Base-by-base conservation (phyloP, 176 grass and related monocot species). In the Cymbopogon citratus region DNA sequence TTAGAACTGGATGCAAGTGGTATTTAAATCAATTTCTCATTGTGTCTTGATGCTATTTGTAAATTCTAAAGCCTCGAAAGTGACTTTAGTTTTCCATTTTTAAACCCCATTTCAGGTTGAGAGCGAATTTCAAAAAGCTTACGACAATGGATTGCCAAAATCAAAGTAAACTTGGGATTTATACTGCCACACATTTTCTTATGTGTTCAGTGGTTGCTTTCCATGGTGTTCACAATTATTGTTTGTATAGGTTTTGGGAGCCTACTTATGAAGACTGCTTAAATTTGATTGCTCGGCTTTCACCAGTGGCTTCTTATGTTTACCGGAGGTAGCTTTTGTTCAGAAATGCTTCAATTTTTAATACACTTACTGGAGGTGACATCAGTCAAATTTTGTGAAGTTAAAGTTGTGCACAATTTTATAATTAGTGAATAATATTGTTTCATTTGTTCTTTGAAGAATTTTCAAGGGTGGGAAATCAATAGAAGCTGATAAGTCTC, bases 41-140 rank as follows among this genome's bases (percentile, higher is more conserved):
- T 8, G 23, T 84, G 15, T 68, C n/a, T 10, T 25, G 3, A 5
- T 68, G 31, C n/a, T n/a, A 23, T 78, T 56, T 27, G 0, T 3
- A 76, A 66, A 65, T 77, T 28, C 16, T 78, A 39, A 24, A 54
- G 19, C 21, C 73, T 77, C 19, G 7, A 38, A 59, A 73, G 14
- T 25, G 16, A 78, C 7, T 73, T 41, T 41, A 81, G 48, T 52
- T 66, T 45, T 44, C 75, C 29, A 41, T 33, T 80, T 82, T 88
- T 73, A 63, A 69, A 73, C 31, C 48, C 71, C 71, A 51, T 86
- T 86, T 69, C 86, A 98, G 92, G 96, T 98, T 79, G 96, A 98
- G 27, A 98, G 96, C 40, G 96, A 98, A 91, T 98, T 98, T 86
- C 90, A 95, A 84, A 98, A 98, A 60, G 90, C 96, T 74, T 98